Base-by-base conservation (phyloP, 2,329 filamentous ascomycete genomes). In the Venturia effusa region DNA sequence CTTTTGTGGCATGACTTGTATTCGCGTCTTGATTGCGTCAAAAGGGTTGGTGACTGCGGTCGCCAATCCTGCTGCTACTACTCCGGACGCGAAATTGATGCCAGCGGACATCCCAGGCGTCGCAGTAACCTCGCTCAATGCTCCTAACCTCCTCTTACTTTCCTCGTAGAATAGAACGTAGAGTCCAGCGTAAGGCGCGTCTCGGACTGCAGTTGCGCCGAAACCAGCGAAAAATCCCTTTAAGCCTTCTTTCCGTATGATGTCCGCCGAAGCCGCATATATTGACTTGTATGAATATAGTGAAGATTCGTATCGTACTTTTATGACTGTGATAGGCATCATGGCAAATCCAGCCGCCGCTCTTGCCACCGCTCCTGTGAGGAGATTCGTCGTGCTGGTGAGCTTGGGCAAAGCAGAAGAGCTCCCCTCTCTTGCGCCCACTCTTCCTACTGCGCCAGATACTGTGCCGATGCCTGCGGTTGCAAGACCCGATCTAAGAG, bases 321-420 rank as follows among this genome's bases (percentile, higher is more conserved):
- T 99, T 71, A 99, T 88, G 55, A 99, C 88, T 1, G 94, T 99
- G 66, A 97, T 84, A 1, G 94, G 94, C 90, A 97, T 97, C 77
- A 97, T 85, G 57, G 95, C 78, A 71, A 97, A 89, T 43, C 94
- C 94, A 0, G 93, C 93, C 62, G 89, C 87, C 1, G 91, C 92
- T 62, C 94, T 84, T 30, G 94, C 92, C 22, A 86, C 80, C 7
- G 92, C 92, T 11, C 94, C 94, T 0, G 93, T 92, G 15, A 89
- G 78, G 24, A 99, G 81, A 71, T 99, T 99, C 61, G 88, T 89
- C 3, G 87, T 84, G 72, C 94, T 91, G 67, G 88, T 90, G 57
- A 97, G 82, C 68, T 89, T 89, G 0, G 92, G 91, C 13, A 97
- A 81, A 1, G 86, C 86, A 4, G 89, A 93, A 1, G 89, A 92